Evolutionary conservation across 176 grass and related monocot genomes (phyloP), one percentile per base, ranked within the genome.

Genomic region (Eleusine coracana): DNA sequence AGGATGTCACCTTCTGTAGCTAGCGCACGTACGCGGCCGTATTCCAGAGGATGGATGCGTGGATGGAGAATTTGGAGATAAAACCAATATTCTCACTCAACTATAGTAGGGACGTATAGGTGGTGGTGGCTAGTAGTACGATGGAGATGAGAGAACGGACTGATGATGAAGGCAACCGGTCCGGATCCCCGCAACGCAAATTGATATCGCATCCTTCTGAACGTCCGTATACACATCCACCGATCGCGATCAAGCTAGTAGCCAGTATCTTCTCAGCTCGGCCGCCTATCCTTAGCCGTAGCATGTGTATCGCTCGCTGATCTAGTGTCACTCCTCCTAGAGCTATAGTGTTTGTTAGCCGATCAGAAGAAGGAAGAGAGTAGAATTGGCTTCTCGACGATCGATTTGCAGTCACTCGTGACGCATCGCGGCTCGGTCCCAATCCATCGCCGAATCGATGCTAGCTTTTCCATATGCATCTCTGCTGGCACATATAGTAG

Each of bases 391-490:
- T 25, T 50, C 21, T 50, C 21, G 64, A 9, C 36, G 23, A 66
- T 56, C 46, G 18, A 66, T 59, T 59, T 76, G 52, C 6, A 17
- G 79, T 82, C 79, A 82, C 73, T 55, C 72, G 42, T 44, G 79
- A 70, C 51, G 77, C 23, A 55, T 46, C 76, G 51, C 21, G 7
- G 40, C 7, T n/a, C 5, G 44, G 44, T 46, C 11, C 44, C 44
- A 46, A 11, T 27, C 37, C 11, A 46, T 36, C 12, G 10, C 17
- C 79, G 86, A 87, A 82, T 83, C 80, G 66, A 83, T 83, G 86
- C 56, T 56, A 21, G 17, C 18, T 73, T 73, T 73, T 52, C 58
- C 15, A 74, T 68, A 56, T 14, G 84, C 55, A 34, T 41, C 68
- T 2, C 39, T 76, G 58, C 56, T 27, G 60, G 20, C 48, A 25